Percentiles rank a stretch among this genome's conserved stretches.
Conservation (phyloP, 106 monocot genomes). For the Dactylorhiza incarnata region DNA sequence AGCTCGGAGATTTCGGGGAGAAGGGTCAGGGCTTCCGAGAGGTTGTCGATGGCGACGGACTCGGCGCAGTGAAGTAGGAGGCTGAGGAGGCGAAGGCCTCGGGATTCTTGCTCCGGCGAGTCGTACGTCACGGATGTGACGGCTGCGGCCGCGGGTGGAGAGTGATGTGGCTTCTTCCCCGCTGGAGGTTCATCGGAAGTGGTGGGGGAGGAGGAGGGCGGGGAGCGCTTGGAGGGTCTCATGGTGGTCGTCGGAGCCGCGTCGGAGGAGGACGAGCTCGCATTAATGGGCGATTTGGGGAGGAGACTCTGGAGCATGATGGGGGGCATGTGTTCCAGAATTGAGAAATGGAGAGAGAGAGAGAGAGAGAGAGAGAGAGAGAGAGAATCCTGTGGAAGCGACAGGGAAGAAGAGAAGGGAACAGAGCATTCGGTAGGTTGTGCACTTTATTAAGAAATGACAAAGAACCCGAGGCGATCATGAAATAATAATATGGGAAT, state of each 20-base stretch:
- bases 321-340: background rate
- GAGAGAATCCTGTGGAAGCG: background rate
- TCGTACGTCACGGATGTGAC: background rate
- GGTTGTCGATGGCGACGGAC: constrained; percentile 29
- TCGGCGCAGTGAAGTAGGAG: constrained; percentile 58
- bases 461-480: too few relatives aligned
- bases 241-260: constrained; percentile 3
- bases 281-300: constrained; percentile 16
- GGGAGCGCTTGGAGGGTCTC: constrained; percentile 21
- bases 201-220: background rate
- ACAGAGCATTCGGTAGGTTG: background rate
- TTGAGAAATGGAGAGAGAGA: background rate
- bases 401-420: background rate
- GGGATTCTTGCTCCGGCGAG: constrained; percentile 17
- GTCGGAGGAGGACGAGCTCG: constrained; percentile 1
- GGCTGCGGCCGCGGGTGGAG: background rate
- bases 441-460: background rate
- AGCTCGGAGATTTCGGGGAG: constrained; percentile 44
- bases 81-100: constrained; percentile 33
- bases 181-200: background rate
- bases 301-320: constrained; percentile 39
- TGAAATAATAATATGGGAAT: too few relatives aligned
- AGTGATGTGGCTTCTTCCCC: background rate
- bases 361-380: background rate
- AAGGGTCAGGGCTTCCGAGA: constrained; percentile 22